Evolutionary conservation across 208 protist genomes (phyloP).

Genomic region (Trypanosoma cruzi): DNA sequence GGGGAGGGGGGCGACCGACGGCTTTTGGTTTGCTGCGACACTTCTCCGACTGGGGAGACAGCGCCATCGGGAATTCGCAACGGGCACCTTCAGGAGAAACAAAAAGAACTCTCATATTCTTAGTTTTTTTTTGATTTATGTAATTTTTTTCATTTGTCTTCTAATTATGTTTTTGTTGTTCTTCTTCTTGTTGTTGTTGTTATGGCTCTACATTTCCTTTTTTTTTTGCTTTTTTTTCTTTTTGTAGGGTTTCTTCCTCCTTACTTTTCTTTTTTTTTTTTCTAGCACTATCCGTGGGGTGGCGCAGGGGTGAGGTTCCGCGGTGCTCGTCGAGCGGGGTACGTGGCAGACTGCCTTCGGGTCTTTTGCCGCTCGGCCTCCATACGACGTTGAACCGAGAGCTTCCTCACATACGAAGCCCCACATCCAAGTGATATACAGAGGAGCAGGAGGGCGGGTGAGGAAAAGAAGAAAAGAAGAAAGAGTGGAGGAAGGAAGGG

Average conservation of each 20-base stretch:
- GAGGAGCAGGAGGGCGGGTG: neutral
- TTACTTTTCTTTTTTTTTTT: constrained; percentile 8
- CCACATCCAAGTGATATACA: neutral
- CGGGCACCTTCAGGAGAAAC: too few relatives aligned
- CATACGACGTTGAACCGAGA: neutral
- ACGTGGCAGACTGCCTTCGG: neutral
- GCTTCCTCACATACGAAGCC: neutral
- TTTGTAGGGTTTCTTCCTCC: neutral
- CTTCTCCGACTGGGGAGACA: neutral
- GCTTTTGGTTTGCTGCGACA: neutral
- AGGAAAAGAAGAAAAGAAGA: constrained; percentile 17
- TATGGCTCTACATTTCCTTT: constrained; percentile 8
- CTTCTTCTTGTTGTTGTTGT: neutral
- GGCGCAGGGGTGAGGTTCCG: neutral
- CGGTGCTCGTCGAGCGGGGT: neutral
- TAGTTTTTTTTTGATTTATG: too few relatives aligned
- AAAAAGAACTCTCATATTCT: too few relatives aligned
- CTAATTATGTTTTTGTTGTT: neutral
- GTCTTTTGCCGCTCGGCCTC: too few relatives aligned
- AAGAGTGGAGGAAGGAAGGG: constrained; percentile 2
- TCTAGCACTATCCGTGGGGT: neutral
- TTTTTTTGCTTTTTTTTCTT: constrained; percentile 12
- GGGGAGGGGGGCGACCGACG: too few relatives aligned
- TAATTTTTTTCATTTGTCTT: too few relatives aligned
- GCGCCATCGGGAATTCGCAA: too few relatives aligned